A percentile compares a stretch with the other conserved stretches of the same genome.
Evolutionary conservation across 129 eudicot genomes (phyloP).

Genomic region (Deinandra increscens): DNA sequence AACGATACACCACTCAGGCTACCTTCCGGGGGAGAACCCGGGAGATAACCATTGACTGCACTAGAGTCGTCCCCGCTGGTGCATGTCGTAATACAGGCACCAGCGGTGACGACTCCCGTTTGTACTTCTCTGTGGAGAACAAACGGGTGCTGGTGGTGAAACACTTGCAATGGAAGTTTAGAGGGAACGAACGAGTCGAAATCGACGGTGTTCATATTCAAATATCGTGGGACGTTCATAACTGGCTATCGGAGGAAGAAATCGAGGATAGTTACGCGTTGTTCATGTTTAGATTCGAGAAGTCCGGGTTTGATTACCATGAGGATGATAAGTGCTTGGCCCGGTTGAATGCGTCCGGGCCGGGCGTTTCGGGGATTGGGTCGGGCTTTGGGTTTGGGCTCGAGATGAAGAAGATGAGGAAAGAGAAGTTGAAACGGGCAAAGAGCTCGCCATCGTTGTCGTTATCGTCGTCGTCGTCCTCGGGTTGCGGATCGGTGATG

Average conservation of each 20-base stretch:
- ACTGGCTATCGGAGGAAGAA: constrained; percentile 59
- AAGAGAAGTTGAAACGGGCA: constrained; percentile 43
- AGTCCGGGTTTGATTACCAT: constrained; percentile 37
- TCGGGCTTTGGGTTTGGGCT: constrained; percentile 52
- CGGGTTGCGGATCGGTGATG: constrained; percentile 72
- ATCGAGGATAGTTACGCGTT: constrained; percentile 56
- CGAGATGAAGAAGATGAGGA: constrained; percentile 65
- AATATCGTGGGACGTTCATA: constrained; percentile 78
- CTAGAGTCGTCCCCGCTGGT: constrained; percentile 32
- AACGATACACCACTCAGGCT: constrained; percentile 49
- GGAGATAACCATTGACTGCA: constrained; percentile 47
- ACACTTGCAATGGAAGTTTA: constrained; percentile 74
- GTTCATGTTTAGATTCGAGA: constrained; percentile 64
- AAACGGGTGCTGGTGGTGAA: constrained; percentile 53
- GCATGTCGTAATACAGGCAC: neutral
- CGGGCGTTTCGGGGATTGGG: constrained; percentile 11
- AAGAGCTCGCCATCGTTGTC: constrained; percentile 59
- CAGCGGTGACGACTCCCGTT: constrained; percentile 42
- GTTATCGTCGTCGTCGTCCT: constrained; percentile 57
- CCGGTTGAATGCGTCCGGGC: constrained; percentile 31
- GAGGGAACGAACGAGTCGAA: constrained; percentile 65
- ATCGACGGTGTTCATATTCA: constrained; percentile 56
- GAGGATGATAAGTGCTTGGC: constrained; percentile 29
- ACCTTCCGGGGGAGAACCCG: constrained; percentile 43
- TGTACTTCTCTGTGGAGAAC: constrained; percentile 43